Percentiles rank a stretch among this genome's conserved stretches.
Conservation (phyloP, 106 monocot genomes). For the Narthecium ossifragum region DNA sequence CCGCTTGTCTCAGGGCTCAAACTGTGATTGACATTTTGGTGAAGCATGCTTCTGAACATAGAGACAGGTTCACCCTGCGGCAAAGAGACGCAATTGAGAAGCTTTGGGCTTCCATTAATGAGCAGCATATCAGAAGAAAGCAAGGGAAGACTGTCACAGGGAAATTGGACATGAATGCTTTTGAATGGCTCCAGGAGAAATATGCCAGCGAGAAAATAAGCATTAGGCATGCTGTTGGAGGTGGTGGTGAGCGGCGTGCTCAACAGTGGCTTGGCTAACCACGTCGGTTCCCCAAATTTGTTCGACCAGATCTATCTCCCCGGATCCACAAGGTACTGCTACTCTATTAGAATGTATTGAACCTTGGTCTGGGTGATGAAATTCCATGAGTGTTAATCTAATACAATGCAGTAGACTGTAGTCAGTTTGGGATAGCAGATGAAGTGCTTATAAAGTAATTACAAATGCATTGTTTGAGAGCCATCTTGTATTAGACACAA, state of each 20-base stretch:
- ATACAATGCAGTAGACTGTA: too few species aligned
- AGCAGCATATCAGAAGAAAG: constrained; percentile 85
- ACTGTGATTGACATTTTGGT: constrained; percentile 87
- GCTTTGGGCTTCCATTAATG: constrained; percentile 80
- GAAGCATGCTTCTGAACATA: constrained; percentile 84
- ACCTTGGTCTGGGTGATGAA: too few species aligned
- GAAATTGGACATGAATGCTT: constrained; percentile 92
- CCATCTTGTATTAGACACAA: too few species aligned
- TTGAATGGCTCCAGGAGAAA: constrained; percentile 89
- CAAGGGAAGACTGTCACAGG: constrained; percentile 89
- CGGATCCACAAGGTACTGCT: too few species aligned
- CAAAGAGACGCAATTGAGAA: constrained; percentile 84
- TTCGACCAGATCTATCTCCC: too few species aligned
- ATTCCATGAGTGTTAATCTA: too few species aligned
- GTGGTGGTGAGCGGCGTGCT: constrained; percentile 64
- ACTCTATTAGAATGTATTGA: too few species aligned
- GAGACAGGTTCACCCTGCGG: constrained; percentile 43
- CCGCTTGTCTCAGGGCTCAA: constrained; percentile 86
- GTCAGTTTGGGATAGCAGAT: too few species aligned
- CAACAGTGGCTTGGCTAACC: constrained; percentile 88
- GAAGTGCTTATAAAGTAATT: too few species aligned
- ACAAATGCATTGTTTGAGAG: too few species aligned
- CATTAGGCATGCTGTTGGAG: constrained; percentile 72
- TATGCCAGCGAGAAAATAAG: constrained; percentile 89
- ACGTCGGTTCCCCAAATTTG: too few species aligned